Percentiles rank a stretch among this genome's conserved stretches.
Evolutionary conservation across 2,329 filamentous ascomycete species (phyloP).

Genomic region (Elsinoe ampelina): DNA sequence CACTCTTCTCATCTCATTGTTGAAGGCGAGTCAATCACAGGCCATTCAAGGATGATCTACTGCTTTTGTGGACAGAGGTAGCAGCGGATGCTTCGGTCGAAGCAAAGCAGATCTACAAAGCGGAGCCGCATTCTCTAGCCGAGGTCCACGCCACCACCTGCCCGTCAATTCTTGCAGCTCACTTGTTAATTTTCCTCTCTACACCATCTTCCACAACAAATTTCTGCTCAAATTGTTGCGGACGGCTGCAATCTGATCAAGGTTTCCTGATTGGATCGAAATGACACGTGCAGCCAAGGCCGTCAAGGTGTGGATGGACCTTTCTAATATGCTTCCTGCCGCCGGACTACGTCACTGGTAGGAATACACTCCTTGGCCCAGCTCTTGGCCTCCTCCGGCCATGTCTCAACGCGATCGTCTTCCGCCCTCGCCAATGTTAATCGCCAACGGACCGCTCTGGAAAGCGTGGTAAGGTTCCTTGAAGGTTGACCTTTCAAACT

Average conservation of each 20-base stretch:
- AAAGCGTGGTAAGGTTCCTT: neutral
- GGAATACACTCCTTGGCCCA: neutral
- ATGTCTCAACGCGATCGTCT: slow-evolving; percentile 4
- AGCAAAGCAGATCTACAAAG: neutral
- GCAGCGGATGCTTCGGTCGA: neutral
- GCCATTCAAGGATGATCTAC: neutral
- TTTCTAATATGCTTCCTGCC: neutral
- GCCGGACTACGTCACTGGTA: neutral
- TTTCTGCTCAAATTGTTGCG: neutral
- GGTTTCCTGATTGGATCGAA: neutral
- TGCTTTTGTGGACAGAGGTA: neutral
- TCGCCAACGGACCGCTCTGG: neutral
- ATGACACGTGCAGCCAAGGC: neutral
- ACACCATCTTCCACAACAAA: neutral
- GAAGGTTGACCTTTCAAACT: neutral
- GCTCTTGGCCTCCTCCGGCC: neutral
- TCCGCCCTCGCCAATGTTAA: slow-evolving; percentile 4
- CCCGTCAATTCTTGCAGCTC: neutral
- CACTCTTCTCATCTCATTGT: slow-evolving; percentile 41
- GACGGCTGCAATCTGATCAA: neutral
- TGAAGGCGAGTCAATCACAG: neutral
- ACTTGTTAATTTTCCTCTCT: neutral
- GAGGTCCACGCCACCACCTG: neutral
- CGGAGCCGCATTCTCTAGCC: neutral
- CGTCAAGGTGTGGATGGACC: neutral